A percentile compares a stretch with the other conserved stretches of the same genome.
phyloP scores from a whole-genome alignment of 2,329 filamentous ascomycete genomes.

The Proliferodiscus dingleyae region DNA sequence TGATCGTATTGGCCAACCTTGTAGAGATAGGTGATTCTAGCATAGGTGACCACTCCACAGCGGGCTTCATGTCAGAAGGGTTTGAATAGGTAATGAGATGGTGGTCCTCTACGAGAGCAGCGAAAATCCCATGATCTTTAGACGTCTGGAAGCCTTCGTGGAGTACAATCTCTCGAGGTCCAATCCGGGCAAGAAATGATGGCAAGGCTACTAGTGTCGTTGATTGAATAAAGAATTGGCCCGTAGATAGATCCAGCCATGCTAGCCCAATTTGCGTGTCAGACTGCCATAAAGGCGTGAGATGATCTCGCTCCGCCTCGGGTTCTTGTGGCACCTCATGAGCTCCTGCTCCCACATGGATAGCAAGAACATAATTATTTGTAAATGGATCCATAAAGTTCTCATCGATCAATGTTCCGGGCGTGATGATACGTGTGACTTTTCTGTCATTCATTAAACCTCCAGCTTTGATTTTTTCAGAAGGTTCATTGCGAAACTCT shows the following conservation, averaged over 20 bases:
- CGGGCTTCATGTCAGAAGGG: conserved; percentile 34
- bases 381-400: conserved; percentile 92
- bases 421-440: conserved; percentile 84
- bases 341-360: conserved; percentile 50
- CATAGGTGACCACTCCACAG: conserved; percentile 63
- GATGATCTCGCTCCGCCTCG: not conserved
- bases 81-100: conserved; percentile 71
- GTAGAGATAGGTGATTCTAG: conserved; percentile 66
- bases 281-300: conserved; percentile 4
- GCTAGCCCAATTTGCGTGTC: conserved; percentile 65
- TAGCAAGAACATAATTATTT: conserved; percentile 86
- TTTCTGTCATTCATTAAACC: conserved; percentile 79
- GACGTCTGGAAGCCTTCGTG: conserved; percentile 56
- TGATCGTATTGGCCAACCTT: conserved; percentile 53
- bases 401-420: conserved; percentile 94
- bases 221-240: conserved; percentile 83
- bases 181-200: conserved; percentile 78
- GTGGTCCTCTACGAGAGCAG: conserved; percentile 68
- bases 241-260: conserved; percentile 93
- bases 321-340: conserved; percentile 15
- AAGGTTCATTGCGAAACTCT: conserved; percentile 73
- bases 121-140: conserved; percentile 57
- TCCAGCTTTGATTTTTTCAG: conserved; percentile 66
- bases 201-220: conserved; percentile 66
- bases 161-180: conserved; percentile 79